These are phyloP conservation scores for Leccinum ochraceum DNA, from an alignment of 768 basidiomycete species.

Conservation along the genomic window DNA sequence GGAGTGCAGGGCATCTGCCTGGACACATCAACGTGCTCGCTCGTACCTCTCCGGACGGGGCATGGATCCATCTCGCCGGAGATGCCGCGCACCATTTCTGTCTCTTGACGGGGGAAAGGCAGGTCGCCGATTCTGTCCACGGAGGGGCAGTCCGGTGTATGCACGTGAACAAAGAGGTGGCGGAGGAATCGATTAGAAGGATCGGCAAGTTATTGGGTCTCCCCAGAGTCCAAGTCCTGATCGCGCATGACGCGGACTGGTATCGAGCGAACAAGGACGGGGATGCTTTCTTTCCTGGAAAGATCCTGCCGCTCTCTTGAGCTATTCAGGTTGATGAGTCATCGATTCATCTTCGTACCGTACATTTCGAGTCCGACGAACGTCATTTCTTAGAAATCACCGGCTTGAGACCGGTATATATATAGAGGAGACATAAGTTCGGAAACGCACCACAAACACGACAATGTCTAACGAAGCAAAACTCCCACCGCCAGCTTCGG, in stretches of 20 bases:
- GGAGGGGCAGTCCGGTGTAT: conserved; percentile 36
- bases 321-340: background rate
- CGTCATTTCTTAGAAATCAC: no score
- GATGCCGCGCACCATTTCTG: conserved; percentile 56
- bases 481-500: conserved; percentile 15
- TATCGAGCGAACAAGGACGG: background rate
- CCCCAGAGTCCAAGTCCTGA: background rate
- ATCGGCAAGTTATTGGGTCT: background rate
- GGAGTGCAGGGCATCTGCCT: conserved; percentile 41
- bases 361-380: background rate
- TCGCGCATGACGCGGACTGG: background rate
- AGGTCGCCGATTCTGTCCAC: conserved; percentile 32
- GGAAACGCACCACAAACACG: background rate
- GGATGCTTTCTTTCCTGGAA: background rate
- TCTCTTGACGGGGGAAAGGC: conserved; percentile 43
- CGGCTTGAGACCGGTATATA: background rate
- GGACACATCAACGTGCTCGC: conserved; percentile 56
- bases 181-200: background rate
- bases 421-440: no score
- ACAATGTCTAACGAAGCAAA: conserved; percentile 6
- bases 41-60: conserved; percentile 52
- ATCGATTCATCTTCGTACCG: background rate
- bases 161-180: conserved; percentile 44
- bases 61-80: conserved; percentile 55
- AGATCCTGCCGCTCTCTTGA: background rate